Percentiles rank a stretch among this genome's conserved stretches.
These are phyloP conservation scores for Diaporthe amygdali DNA, from an alignment of 2,329 filamentous ascomycete genomes.

Conservation along the genomic window DNA sequence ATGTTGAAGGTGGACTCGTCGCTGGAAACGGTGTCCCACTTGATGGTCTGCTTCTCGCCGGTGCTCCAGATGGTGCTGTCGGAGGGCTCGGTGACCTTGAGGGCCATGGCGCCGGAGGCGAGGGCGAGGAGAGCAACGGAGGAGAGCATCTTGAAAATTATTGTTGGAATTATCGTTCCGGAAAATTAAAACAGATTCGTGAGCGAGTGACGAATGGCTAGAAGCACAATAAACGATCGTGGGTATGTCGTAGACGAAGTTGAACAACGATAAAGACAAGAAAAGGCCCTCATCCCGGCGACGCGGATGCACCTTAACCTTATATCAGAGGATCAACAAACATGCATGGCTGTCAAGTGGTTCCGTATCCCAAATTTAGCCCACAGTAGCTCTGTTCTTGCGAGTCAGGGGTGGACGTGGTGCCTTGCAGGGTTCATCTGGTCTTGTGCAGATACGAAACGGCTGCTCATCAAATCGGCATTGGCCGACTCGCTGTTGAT, in stretches of 20 bases:
- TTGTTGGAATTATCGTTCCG: neutral
- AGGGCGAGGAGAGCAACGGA: constrained; percentile 24
- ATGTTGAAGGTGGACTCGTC: constrained; percentile 24
- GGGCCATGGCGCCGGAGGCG: constrained; percentile 22
- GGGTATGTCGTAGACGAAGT: constrained; percentile 7
- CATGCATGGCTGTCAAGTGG: neutral
- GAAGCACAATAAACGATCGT: constrained; percentile 11
- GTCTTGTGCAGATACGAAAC: constrained; percentile 19
- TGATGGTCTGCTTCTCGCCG: constrained; percentile 24
- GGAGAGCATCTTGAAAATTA: constrained; percentile 23
- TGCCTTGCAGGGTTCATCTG: constrained; percentile 4
- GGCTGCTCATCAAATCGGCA: constrained; percentile 16
- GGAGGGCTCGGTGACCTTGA: constrained; percentile 24
- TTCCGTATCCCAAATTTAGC: constrained; percentile 17
- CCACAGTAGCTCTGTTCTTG: neutral
- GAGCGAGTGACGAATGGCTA: constrained; percentile 21
- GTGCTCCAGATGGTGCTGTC: constrained; percentile 21
- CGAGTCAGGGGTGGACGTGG: constrained; percentile 6
- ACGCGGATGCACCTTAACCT: constrained; percentile 7
- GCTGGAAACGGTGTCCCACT: constrained; percentile 22
- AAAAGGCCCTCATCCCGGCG: neutral
- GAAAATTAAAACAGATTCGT: neutral
- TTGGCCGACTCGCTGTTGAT: constrained; percentile 18
- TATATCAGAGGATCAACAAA: constrained; percentile 16
- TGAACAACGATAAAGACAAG: neutral